phyloP scores from a whole-genome alignment of 352 stramenopile genomes.

The Phytophthora capsici region DNA sequence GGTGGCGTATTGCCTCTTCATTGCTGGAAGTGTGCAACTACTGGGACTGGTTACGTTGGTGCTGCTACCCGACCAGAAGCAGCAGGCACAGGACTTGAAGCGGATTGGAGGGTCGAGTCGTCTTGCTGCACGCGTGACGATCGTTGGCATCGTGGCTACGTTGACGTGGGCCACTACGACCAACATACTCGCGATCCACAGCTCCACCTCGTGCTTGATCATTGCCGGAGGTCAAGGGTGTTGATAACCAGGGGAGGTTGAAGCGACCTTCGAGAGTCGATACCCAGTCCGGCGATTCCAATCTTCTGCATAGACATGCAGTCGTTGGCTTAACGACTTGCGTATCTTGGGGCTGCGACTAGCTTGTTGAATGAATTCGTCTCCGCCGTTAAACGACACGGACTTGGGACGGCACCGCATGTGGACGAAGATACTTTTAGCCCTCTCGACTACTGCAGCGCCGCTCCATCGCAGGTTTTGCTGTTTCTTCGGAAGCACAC shows the following conservation, averaged over 20 bases:
- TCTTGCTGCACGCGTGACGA: slow-evolving; percentile 43
- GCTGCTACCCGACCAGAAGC: slow-evolving; percentile 69
- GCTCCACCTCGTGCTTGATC: slow-evolving; percentile 63
- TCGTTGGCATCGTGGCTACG: slow-evolving; percentile 45
- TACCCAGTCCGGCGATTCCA: slow-evolving; percentile 14
- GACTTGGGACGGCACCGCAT: slow-evolving; percentile 11
- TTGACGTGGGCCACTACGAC: slow-evolving; percentile 60
- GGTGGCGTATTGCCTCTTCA: slow-evolving; percentile 60
- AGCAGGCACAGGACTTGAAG: slow-evolving; percentile 68
- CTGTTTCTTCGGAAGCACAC: slow-evolving; percentile 6
- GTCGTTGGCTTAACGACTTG: slow-evolving; percentile 7
- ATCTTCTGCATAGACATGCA: slow-evolving; percentile 28
- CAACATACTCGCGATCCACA: slow-evolving; percentile 70
- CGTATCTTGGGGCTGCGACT: slow-evolving; percentile 14
- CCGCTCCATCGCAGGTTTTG: slow-evolving; percentile 15
- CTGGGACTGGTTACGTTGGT: slow-evolving; percentile 52
- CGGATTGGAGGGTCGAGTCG: slow-evolving; percentile 54
- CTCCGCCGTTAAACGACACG: slow-evolving; percentile 20
- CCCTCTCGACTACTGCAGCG: neutral
- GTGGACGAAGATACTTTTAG: slow-evolving; percentile 10
- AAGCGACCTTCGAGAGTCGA: slow-evolving; percentile 1
- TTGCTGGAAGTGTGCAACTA: slow-evolving; percentile 57
- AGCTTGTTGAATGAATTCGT: slow-evolving; percentile 9
- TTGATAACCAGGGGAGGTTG: slow-evolving; percentile 7
- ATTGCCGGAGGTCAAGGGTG: slow-evolving; percentile 68